Conservation (phyloP, 2,329 filamentous ascomycete species). For the Colletotrichum siamense region DNA sequence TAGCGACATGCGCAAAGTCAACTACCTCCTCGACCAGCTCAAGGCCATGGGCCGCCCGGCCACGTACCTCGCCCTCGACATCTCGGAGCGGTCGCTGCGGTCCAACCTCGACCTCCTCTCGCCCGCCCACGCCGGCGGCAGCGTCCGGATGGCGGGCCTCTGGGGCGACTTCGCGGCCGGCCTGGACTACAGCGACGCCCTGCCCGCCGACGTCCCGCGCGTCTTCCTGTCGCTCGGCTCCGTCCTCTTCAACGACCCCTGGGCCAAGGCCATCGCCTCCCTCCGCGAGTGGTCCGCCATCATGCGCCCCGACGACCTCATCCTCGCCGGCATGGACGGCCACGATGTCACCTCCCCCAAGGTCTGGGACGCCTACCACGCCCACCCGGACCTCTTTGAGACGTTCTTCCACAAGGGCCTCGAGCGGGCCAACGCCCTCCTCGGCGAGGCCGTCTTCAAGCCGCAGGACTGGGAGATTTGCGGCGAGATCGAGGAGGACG, state of each 20-base stretch:
- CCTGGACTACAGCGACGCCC: constrained; percentile 30
- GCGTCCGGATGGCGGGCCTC: constrained; percentile 40
- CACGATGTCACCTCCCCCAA: constrained; percentile 41
- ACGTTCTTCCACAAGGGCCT: constrained; percentile 46
- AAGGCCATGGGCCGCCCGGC: constrained; percentile 32
- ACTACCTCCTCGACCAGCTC: constrained; percentile 40
- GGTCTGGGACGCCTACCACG: constrained; percentile 46
- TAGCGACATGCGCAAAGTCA: constrained; percentile 47
- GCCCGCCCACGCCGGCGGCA: constrained; percentile 30
- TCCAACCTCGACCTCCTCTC: constrained; percentile 38
- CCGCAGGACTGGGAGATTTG: constrained; percentile 43
- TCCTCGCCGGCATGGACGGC: constrained; percentile 48
- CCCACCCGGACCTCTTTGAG: constrained; percentile 37
- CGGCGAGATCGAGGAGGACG: constrained; percentile 39
- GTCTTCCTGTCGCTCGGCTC: constrained; percentile 39
- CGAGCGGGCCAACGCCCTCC: constrained; percentile 39
- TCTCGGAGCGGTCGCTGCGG: constrained; percentile 39
- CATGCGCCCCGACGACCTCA: constrained; percentile 37
- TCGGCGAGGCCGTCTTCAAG: constrained; percentile 37
- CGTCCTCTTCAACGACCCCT: constrained; percentile 47
- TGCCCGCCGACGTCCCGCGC: background rate
- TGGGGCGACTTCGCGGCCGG: constrained; percentile 46
- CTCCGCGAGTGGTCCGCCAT: constrained; percentile 41
- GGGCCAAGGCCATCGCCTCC: constrained; percentile 37
- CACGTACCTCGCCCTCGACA: constrained; percentile 45